phyloP scores from a whole-genome alignment of 768 basidiomycete species.

The Daedaleopsis sinensis region DNA sequence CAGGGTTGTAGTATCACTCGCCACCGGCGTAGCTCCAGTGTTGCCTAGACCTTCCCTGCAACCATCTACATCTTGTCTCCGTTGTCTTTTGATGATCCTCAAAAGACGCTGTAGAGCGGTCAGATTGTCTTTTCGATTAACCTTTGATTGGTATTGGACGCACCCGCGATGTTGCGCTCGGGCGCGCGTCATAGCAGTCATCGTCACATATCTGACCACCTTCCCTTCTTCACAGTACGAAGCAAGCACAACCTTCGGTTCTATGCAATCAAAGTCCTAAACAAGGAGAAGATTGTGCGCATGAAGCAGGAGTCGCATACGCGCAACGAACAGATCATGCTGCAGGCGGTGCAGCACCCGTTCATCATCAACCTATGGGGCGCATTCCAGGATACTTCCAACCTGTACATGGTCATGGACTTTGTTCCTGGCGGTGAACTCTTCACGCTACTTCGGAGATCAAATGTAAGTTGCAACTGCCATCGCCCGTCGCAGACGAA shows the following conservation, averaged over 20 bases:
- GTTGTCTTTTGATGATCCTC: not conserved
- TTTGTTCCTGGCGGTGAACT: slow-evolving; percentile 97
- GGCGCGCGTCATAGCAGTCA: not conserved
- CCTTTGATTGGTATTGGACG: too few species aligned
- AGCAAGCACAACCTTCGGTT: slow-evolving; percentile 95
- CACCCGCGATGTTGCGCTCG: too few species aligned
- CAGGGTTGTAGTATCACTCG: too few species aligned
- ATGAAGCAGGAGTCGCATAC: slow-evolving; percentile 98
- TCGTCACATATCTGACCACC: not conserved
- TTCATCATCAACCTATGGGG: slow-evolving; percentile 98
- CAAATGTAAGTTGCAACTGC: slow-evolving; percentile 60
- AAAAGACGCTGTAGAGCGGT: too few species aligned
- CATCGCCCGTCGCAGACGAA: not conserved
- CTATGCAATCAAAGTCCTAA: slow-evolving; percentile 94
- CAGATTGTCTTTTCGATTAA: too few species aligned
- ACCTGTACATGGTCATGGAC: slow-evolving; percentile 98
- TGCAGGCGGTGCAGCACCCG: slow-evolving; percentile 84
- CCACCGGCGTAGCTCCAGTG: too few species aligned
- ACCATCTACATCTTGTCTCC: not conserved
- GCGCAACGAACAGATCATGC: slow-evolving; percentile 90
- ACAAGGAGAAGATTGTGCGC: slow-evolving; percentile 88
- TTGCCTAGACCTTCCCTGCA: not conserved
- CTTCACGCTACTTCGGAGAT: slow-evolving; percentile 89
- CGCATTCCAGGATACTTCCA: slow-evolving; percentile 86
- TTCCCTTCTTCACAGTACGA: slow-evolving; percentile 57